Evolutionary conservation across 805 yeast genomes (phyloP).

Genomic region (Candida michaelii): DNA sequence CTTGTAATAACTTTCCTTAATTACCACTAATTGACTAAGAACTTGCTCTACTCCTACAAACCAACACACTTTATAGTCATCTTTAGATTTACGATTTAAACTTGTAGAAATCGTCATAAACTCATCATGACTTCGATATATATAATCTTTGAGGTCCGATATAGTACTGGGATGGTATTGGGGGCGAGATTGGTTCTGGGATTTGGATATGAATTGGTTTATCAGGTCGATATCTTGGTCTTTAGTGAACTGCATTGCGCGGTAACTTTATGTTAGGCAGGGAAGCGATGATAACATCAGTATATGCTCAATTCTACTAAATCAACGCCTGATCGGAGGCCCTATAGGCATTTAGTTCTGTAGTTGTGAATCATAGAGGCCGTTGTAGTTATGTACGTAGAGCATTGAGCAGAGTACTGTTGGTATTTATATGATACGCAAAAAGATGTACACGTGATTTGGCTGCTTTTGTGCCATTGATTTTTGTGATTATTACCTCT

Average conservation of each 20-base stretch:
- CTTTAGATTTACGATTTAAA: neutral
- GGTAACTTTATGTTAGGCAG: neutral
- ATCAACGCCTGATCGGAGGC: too few relatives aligned
- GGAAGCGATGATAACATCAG: neutral
- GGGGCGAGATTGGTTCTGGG: neutral
- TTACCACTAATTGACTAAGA: neutral
- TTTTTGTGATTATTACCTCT: too few relatives aligned
- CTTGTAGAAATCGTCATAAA: slow-evolving; percentile 3
- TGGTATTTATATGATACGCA: too few relatives aligned
- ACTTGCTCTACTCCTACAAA: neutral
- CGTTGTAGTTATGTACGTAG: too few relatives aligned
- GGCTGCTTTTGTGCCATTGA: too few relatives aligned
- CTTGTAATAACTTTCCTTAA: neutral
- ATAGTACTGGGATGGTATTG: neutral
- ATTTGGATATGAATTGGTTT: neutral
- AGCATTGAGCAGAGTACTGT: too few relatives aligned
- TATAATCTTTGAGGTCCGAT: neutral
- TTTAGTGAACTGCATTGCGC: slow-evolving; percentile 4
- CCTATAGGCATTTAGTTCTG: too few relatives aligned
- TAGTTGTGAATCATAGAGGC: too few relatives aligned
- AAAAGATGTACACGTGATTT: too few relatives aligned
- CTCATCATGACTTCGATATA: neutral
- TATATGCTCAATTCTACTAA: too few relatives aligned
- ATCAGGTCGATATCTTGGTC: slow-evolving; percentile 2
- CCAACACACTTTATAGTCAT: slow-evolving; percentile 6